Conservation (phyloP, 768 basidiomycete genomes). For the Calocybe indica region DNA sequence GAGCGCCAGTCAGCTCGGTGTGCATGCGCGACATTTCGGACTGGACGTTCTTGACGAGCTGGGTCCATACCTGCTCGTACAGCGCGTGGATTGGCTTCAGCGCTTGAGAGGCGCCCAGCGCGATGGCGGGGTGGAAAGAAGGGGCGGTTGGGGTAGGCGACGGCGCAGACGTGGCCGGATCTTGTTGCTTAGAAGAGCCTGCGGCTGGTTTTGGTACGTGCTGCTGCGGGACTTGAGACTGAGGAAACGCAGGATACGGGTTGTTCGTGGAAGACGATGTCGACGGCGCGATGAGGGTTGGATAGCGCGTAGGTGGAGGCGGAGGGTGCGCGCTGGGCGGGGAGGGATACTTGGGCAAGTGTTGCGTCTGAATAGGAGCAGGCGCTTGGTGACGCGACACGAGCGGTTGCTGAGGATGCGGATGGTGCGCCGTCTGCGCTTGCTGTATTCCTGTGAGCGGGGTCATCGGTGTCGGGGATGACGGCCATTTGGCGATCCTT, state of each 20-base stretch:
- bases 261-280: not conserved
- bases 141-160: not conserved
- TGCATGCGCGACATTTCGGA: constrained; percentile 13
- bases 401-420: no score
- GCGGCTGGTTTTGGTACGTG: not conserved
- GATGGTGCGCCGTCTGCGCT: no score
- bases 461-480: no score
- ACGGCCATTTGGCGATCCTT: no score
- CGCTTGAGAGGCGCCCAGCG: constrained; percentile 6
- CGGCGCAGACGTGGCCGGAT: not conserved
- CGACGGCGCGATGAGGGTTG: not conserved
- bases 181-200: not conserved
- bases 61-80: constrained; percentile 14
- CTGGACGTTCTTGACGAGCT: constrained; percentile 13
- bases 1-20: constrained; percentile 4
- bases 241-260: not conserved
- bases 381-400: no score
- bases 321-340: no score
- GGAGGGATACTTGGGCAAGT: no score
- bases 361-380: no score
- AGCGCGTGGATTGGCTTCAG: constrained; percentile 11
- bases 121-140: constrained; percentile 4
- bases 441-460: no score
- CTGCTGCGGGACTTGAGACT: not conserved
- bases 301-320: no score